These are phyloP conservation scores for Fusarium sp. DNA, from an alignment of 2,329 filamentous ascomycete species.

Conservation along the genomic window DNA sequence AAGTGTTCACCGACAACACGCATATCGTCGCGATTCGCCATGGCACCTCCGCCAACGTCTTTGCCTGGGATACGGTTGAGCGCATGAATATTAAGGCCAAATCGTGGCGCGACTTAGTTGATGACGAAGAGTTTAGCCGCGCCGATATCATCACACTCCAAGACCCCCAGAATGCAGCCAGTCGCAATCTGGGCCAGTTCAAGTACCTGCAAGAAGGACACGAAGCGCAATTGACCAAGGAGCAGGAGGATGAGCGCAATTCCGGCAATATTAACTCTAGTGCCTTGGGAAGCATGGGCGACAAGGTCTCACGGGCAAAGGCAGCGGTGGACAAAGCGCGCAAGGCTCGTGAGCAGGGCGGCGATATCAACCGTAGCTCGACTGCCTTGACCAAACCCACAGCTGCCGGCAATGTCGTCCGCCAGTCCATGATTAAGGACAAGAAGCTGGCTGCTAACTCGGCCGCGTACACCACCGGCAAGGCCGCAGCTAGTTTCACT, in stretches of 20 bases:
- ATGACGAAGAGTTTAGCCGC: constrained; percentile 87
- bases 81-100: constrained; percentile 96
- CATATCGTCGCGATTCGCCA: constrained; percentile 91
- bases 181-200: constrained; percentile 87
- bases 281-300: constrained; percentile 82
- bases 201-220: constrained; percentile 90
- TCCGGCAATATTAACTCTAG: constrained; percentile 81
- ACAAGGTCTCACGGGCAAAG: constrained; percentile 91
- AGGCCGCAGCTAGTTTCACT: constrained; percentile 93
- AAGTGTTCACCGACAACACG: constrained; percentile 97
- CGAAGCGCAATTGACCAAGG: constrained; percentile 75
- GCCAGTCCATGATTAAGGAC: constrained; percentile 63
- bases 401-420: constrained; percentile 42
- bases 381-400: constrained; percentile 59
- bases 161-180: constrained; percentile 91
- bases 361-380: constrained; percentile 69
- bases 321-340: constrained; percentile 94
- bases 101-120: constrained; percentile 92
- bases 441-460: constrained; percentile 83
- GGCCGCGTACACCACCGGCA: constrained; percentile 90
- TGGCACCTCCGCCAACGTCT: constrained; percentile 91
- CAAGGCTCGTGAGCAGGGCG: constrained; percentile 75
- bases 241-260: constrained; percentile 77
- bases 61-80: constrained; percentile 95
- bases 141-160: constrained; percentile 97